Percentiles rank a stretch among this genome's conserved stretches.
Conservation (phyloP, 306 rosid genomes). For the Inga leiocalycina region DNA sequence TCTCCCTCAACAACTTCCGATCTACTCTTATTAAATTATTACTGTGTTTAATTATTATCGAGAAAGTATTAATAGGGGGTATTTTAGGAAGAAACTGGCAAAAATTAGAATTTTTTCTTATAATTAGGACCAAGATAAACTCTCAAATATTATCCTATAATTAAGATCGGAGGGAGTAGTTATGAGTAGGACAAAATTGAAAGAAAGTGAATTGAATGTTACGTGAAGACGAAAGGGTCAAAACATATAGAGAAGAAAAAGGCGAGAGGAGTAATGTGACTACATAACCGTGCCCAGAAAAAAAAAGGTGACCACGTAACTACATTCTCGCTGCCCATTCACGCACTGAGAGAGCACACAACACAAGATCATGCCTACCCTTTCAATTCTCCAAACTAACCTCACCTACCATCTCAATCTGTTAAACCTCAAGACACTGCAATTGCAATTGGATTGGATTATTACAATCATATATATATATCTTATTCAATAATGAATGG, state of each 20-base stretch:
- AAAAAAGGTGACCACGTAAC: not conserved
- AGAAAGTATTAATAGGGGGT: no score
- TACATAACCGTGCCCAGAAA: not conserved
- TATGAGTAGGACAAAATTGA: not conserved
- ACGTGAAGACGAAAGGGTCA: not conserved
- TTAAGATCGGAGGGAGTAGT: no score
- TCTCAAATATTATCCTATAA: no score
- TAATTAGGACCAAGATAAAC: no score
- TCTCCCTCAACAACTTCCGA: no score
- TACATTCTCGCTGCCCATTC: not conserved
- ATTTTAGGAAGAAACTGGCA: no score
- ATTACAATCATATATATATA: no score
- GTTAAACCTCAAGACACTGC: not conserved
- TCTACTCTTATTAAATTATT: no score
- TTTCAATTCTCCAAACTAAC: conserved; percentile 4
- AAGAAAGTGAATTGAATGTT: not conserved
- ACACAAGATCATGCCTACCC: not conserved
- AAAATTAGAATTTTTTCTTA: no score
- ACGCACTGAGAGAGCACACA: not conserved
- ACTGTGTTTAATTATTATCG: no score
- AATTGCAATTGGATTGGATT: no score
- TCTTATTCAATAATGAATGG: no score
- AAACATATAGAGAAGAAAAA: not conserved
- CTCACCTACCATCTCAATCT: not conserved
- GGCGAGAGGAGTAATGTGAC: not conserved